A percentile compares a stretch with the other conserved stretches of the same genome.
Conservation (phyloP, 805 yeast genomes). For the Ogataea siamensis region DNA sequence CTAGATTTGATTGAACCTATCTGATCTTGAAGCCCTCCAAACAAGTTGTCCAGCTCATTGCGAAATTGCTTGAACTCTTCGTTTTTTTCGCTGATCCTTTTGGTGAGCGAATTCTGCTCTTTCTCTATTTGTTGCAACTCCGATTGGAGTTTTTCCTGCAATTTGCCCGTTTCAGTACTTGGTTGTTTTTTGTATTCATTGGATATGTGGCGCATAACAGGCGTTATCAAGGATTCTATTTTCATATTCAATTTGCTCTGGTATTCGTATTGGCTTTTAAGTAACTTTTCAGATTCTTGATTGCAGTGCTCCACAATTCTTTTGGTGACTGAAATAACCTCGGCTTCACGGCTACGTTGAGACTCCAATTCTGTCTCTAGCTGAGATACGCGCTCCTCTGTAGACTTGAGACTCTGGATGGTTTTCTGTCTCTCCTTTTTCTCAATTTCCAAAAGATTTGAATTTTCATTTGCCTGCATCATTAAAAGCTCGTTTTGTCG, state of each 20-base stretch:
- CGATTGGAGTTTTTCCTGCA: slow-evolving; percentile 1
- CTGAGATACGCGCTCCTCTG: slow-evolving; percentile 33
- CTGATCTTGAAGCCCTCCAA: background rate
- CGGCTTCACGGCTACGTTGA: slow-evolving; percentile 13
- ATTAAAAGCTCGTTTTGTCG: slow-evolving; percentile 40
- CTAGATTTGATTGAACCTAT: background rate
- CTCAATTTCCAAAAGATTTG: slow-evolving; percentile 19
- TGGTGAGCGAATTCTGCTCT: slow-evolving; percentile 10
- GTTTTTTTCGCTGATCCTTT: slow-evolving; percentile 9
- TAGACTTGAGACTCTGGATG: slow-evolving; percentile 17
- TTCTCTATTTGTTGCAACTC: slow-evolving; percentile 7
- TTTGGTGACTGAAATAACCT: slow-evolving; percentile 13
- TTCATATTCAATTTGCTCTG: slow-evolving; percentile 17
- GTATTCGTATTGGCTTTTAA: slow-evolving; percentile 19
- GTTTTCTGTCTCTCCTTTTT: slow-evolving; percentile 25
- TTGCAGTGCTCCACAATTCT: slow-evolving; percentile 30
- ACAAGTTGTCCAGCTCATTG: slow-evolving; percentile 8
- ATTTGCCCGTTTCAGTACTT: background rate
- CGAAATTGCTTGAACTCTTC: slow-evolving; percentile 14
- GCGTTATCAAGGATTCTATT: slow-evolving; percentile 17
- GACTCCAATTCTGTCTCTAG: slow-evolving; percentile 35
- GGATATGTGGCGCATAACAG: slow-evolving; percentile 17
- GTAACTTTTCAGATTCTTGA: slow-evolving; percentile 26
- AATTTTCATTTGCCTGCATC: slow-evolving; percentile 34
- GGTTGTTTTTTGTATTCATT: background rate